These are phyloP conservation scores for Petrea volubilis DNA, from an alignment of 257 asterid genomes.

Conservation along the genomic window DNA sequence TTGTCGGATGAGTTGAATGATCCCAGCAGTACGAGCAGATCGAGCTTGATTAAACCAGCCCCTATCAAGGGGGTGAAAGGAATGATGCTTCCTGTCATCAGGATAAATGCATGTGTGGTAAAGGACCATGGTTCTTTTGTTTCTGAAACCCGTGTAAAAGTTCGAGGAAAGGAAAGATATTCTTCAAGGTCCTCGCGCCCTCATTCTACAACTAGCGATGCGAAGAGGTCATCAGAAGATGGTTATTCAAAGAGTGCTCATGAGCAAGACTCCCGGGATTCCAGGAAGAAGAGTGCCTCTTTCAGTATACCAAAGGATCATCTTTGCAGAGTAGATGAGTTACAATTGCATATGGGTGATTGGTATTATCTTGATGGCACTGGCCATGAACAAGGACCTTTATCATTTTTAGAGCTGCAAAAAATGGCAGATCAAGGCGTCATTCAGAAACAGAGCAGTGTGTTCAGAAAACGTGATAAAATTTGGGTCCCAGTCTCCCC, in stretches of 20 bases:
- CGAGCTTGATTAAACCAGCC: slow-evolving; percentile 49
- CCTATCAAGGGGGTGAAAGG: slow-evolving; percentile 71
- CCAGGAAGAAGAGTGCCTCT: slow-evolving; percentile 43
- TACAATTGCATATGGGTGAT: slow-evolving; percentile 75
- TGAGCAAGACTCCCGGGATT: slow-evolving; percentile 60
- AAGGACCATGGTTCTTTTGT: slow-evolving; percentile 86
- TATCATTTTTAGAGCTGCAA: slow-evolving; percentile 76
- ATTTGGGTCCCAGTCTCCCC: slow-evolving; percentile 85
- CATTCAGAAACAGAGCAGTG: slow-evolving; percentile 75
- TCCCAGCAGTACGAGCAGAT: slow-evolving; percentile 41
- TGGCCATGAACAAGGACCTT: slow-evolving; percentile 97
- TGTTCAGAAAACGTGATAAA: slow-evolving; percentile 79
- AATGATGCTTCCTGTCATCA: slow-evolving; percentile 80
- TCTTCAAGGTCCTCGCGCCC: slow-evolving; percentile 60
- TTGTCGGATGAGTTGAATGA: slow-evolving; percentile 83
- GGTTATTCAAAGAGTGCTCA: slow-evolving; percentile 48
- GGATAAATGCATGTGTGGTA: slow-evolving; percentile 98
- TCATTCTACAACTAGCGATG: slow-evolving; percentile 54
- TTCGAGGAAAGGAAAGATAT: slow-evolving; percentile 67
- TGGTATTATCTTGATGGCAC: slow-evolving; percentile 98
- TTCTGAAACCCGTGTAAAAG: slow-evolving; percentile 76
- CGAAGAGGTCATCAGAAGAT: slow-evolving; percentile 76
- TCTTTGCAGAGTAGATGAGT: slow-evolving; percentile 71
- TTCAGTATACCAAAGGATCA: slow-evolving; percentile 58
- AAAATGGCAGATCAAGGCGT: slow-evolving; percentile 79